Evolutionary conservation across 768 basidiomycete genomes (phyloP).

Genomic region (Tylopilus cervinicoccineus): DNA sequence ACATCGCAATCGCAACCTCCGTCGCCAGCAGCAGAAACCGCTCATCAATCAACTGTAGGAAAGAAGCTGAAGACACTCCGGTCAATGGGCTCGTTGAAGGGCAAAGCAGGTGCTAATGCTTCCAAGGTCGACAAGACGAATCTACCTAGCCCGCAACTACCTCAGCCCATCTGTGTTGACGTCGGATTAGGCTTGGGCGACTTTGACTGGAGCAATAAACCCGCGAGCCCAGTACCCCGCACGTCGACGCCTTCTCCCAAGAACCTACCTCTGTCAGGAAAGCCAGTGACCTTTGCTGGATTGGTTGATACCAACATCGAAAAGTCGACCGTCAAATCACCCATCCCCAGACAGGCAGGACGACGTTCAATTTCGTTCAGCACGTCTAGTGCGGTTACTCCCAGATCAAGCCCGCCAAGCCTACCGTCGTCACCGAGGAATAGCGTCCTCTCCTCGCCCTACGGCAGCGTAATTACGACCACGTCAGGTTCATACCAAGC

Average conservation of each 20-base stretch:
- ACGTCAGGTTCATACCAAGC: slow-evolving; percentile 44
- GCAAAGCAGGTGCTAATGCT: slow-evolving; percentile 34
- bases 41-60: slow-evolving; percentile 29
- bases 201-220: slow-evolving; percentile 45
- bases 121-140: slow-evolving; percentile 35
- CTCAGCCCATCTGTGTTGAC: slow-evolving; percentile 51
- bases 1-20: slow-evolving; percentile 43
- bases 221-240: slow-evolving; percentile 11
- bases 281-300: slow-evolving; percentile 13
- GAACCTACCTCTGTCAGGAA: slow-evolving; percentile 16
- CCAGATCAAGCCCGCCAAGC: slow-evolving; percentile 42
- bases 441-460: slow-evolving; percentile 35
- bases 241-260: slow-evolving; percentile 19
- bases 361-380: slow-evolving; percentile 71
- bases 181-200: slow-evolving; percentile 54
- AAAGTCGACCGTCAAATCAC: slow-evolving; percentile 32
- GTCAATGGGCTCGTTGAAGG: slow-evolving; percentile 78
- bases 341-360: slow-evolving; percentile 47
- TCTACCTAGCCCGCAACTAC: slow-evolving; percentile 48
- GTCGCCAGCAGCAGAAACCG: slow-evolving; percentile 39
- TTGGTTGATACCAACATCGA: slow-evolving; percentile 29
- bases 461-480: slow-evolving; percentile 20
- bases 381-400: slow-evolving; percentile 26
- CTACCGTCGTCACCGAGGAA: slow-evolving; percentile 51
- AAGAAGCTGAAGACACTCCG: slow-evolving; percentile 70